These are phyloP conservation scores for Aspergillus hortae DNA, from an alignment of 2,329 filamentous ascomycete genomes.

Conservation along the genomic window DNA sequence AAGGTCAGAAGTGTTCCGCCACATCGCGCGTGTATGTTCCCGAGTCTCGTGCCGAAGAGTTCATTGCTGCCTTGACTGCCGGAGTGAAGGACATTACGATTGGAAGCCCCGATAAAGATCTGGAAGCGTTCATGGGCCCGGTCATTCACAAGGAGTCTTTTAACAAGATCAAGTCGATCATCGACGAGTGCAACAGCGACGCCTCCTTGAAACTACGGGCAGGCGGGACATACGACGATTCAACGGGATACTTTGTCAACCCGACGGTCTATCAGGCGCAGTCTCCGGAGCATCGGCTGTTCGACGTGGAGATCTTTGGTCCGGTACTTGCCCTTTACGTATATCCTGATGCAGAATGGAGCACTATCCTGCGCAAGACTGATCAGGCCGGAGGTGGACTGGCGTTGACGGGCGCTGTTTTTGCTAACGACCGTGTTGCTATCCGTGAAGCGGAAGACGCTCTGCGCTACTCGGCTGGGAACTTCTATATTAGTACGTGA, in stretches of 20 bases:
- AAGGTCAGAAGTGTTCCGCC: constrained; percentile 85
- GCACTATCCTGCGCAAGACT: constrained; percentile 48
- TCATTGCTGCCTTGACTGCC: constrained; percentile 61
- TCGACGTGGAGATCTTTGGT: constrained; percentile 76
- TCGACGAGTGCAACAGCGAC: constrained; percentile 73
- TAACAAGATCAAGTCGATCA: constrained; percentile 70
- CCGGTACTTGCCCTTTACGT: constrained; percentile 69
- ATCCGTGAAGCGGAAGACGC: constrained; percentile 34
- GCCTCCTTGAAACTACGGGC: constrained; percentile 64
- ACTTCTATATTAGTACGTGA: constrained; percentile 40
- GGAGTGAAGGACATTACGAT: constrained; percentile 67
- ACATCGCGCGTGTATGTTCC: constrained; percentile 75
- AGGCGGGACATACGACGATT: constrained; percentile 71
- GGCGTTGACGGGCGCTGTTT: constrained; percentile 38
- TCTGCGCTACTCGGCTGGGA: constrained; percentile 38
- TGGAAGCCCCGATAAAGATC: constrained; percentile 42
- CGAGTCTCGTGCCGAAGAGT: constrained; percentile 66
- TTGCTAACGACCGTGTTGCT: constrained; percentile 35
- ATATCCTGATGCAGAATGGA: constrained; percentile 69
- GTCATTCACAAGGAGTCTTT: constrained; percentile 78
- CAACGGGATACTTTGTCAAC: constrained; percentile 73
- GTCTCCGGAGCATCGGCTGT: constrained; percentile 66
- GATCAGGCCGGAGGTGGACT: constrained; percentile 33
- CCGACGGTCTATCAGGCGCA: constrained; percentile 74
- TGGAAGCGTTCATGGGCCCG: constrained; percentile 71